Evolutionary conservation across 495 filamentous ascomycete species (phyloP).

Genomic region (Geoglossum glabrum): DNA sequence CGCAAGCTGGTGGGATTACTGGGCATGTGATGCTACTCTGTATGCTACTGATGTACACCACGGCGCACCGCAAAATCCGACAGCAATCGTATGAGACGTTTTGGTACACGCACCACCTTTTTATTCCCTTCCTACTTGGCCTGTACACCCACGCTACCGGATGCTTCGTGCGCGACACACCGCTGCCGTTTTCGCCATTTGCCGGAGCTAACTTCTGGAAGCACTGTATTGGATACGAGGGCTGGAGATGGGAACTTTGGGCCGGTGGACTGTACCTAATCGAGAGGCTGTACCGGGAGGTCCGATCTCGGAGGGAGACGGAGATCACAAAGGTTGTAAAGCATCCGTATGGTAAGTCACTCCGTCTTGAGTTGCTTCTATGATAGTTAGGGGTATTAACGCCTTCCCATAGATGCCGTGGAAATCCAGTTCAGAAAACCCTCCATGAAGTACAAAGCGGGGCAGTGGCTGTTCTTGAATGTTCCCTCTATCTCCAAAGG

Average conservation of each 20-base stretch:
- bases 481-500: slow-evolving; percentile 67
- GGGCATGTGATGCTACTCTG: slow-evolving; percentile 96
- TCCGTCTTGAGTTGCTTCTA: neutral
- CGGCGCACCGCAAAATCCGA: slow-evolving; percentile 77
- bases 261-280: slow-evolving; percentile 69
- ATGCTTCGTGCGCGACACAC: slow-evolving; percentile 78
- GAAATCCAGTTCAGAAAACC: slow-evolving; percentile 95
- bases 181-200: slow-evolving; percentile 58
- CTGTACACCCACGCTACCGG: slow-evolving; percentile 92
- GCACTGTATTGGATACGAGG: slow-evolving; percentile 88
- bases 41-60: slow-evolving; percentile 98
- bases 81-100: slow-evolving; percentile 97
- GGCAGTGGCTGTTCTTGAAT: slow-evolving; percentile 94
- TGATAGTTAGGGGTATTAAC: slow-evolving; percentile 13
- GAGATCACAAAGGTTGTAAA: slow-evolving; percentile 85
- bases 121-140: slow-evolving; percentile 82
- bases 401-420: slow-evolving; percentile 48
- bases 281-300: slow-evolving; percentile 83
- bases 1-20: slow-evolving; percentile 74
- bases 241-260: slow-evolving; percentile 91
- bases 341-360: slow-evolving; percentile 75
- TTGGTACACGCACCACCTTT: slow-evolving; percentile 97
- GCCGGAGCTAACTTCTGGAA: slow-evolving; percentile 64
- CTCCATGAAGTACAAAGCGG: slow-evolving; percentile 93
- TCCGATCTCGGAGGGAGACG: slow-evolving; percentile 59